These are phyloP conservation scores for Physocladia obscura DNA, from an alignment of 192 early-diverging fungal genomes.

Conservation along the genomic window DNA sequence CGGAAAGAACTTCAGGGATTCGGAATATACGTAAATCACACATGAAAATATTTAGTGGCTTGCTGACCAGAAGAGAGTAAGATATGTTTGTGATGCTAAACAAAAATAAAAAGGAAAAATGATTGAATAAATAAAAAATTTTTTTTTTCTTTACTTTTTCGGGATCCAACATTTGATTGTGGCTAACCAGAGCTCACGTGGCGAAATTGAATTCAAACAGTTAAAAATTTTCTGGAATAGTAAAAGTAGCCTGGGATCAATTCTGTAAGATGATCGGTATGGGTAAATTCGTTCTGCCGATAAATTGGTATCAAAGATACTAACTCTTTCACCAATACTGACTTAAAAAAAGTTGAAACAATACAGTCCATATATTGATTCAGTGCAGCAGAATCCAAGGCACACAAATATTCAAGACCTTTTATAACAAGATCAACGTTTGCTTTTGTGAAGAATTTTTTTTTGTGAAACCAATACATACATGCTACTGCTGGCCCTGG, in stretches of 20 bases:
- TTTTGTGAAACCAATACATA: not conserved
- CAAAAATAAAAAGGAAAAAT: not conserved
- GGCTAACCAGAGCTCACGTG: conserved; percentile 23
- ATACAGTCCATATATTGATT: not conserved
- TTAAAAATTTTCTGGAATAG: conserved; percentile 23
- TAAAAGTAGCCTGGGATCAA: not conserved
- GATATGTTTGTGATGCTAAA: not conserved
- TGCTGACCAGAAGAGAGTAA: not conserved
- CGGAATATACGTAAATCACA: conserved; percentile 14
- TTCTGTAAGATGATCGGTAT: not conserved
- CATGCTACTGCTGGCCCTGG: conserved; percentile 6
- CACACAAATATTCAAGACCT: conserved; percentile 21
- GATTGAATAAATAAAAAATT: not conserved
- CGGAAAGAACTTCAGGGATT: conserved; percentile 1
- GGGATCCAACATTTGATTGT: conserved; percentile 16
- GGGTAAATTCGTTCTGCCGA: no score
- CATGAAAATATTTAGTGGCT: not conserved
- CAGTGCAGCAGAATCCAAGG: conserved; percentile 8
- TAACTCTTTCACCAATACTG: not conserved
- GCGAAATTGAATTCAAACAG: conserved; percentile 18
- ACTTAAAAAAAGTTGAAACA: not conserved
- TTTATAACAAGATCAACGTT: not conserved
- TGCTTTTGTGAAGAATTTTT: not conserved
- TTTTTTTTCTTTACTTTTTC: not conserved
- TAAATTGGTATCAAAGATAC: no score